These are phyloP conservation scores for Musa balbisiana DNA, from an alignment of 202 grass and related monocot species.

Conservation along the genomic window DNA sequence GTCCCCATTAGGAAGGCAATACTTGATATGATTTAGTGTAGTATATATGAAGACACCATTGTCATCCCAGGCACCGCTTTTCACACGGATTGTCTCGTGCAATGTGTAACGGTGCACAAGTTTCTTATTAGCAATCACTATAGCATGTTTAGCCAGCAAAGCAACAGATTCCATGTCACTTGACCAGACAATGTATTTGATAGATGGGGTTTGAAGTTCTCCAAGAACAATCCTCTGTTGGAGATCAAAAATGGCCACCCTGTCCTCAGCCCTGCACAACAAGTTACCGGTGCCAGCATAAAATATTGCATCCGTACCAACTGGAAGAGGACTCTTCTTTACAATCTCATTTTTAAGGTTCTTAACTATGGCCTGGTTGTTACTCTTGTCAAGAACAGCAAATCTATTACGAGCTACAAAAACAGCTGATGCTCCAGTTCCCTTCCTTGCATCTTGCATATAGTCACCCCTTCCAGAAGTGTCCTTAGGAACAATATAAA, in stretches of 20 bases:
- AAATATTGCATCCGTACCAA: slow-evolving; percentile 82
- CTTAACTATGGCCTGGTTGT: slow-evolving; percentile 89
- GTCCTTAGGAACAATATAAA: slow-evolving; percentile 81
- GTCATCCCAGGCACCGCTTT: slow-evolving; percentile 99
- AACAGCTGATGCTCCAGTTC: slow-evolving; percentile 70
- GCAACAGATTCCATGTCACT: slow-evolving; percentile 88
- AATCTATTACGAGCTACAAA: slow-evolving; percentile 97
- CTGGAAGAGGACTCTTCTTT: slow-evolving; percentile 84
- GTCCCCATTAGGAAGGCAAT: slow-evolving; percentile 95
- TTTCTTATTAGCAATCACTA: slow-evolving; percentile 86
- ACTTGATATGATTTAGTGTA: slow-evolving; percentile 98
- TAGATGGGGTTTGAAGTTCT: slow-evolving; percentile 75
- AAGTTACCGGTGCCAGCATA: slow-evolving; percentile 92
- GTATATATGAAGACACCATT: slow-evolving; percentile 88
- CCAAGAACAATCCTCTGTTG: slow-evolving; percentile 87
- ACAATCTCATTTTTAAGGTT: slow-evolving; percentile 97
- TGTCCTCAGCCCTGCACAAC: slow-evolving; percentile 87
- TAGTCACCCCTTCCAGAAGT: slow-evolving; percentile 59
- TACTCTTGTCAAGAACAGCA: slow-evolving; percentile 91
- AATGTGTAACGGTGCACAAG: slow-evolving; percentile 80
- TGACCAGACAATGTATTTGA: slow-evolving; percentile 92
- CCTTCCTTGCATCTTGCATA: slow-evolving; percentile 88
- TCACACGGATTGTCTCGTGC: slow-evolving; percentile 95
- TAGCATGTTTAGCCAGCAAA: slow-evolving; percentile 84
- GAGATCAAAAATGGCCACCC: slow-evolving; percentile 88